Base-by-base conservation (phyloP, 2,329 filamentous ascomycete species). In the Diaporthe velutina region DNA sequence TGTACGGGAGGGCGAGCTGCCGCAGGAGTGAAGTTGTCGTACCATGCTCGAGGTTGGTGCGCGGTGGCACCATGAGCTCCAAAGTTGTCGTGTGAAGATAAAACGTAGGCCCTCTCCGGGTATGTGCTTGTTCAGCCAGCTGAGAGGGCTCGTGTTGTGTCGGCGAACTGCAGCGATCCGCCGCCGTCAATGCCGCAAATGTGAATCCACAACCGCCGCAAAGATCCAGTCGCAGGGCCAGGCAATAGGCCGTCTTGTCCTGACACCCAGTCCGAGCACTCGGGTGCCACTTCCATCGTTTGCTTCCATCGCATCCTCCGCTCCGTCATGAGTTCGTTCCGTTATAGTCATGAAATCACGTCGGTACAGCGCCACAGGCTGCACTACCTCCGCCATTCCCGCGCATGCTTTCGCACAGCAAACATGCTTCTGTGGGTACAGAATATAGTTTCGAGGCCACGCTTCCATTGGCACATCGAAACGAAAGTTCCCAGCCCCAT, bases 281-380 rank as follows among this genome's bases (percentile, higher is more conserved):
- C 48, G 57, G 57, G 40, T 72, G 33, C 70, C 57, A 19, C 13
- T 25, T 35, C 3, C 25, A 9, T 61, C 57, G 25, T 60, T n/a
- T n/a, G 17, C 57, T 52, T 25, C 42, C 57, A 19, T 72, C 57
- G 40, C 28, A n/a, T 40, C 70, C 38, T 3, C 45, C 50, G n/a
- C 48, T 25, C 12, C 40, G 38, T 72, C 70, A 64, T 72, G 60
- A 71, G 38, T 25, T 54, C 45, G 35, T 68, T 52, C 64, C 45
- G 64, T 68, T 68, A 28, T 40, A 68, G 70, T 72, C 70, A 35
- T 72, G 70, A 38, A 64, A 33, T 3, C 57, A 72, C 35, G 45
- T 30, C 57, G 38, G 48, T 71, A 73, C 68, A 52, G 48, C 71
- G 52, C 50, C 57, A 12, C 17, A 52, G 54, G 64, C 35, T 48